These are phyloP conservation scores for Suillus spraguei DNA, from an alignment of 768 basidiomycete genomes.

Conservation along the genomic window DNA sequence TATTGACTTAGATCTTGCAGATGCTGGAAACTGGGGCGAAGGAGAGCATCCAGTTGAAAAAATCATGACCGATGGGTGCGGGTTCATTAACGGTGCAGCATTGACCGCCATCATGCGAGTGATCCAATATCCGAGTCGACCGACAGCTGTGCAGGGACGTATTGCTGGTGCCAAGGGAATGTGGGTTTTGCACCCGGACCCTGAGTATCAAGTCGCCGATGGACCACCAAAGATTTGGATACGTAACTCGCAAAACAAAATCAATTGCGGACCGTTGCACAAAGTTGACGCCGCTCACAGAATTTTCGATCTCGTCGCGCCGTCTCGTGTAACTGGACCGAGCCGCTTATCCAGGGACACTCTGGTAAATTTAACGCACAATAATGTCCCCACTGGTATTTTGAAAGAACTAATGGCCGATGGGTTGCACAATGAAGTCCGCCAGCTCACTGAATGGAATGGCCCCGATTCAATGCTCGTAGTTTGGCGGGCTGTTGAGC, in stretches of 20 bases:
- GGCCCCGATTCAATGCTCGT: conserved; percentile 45
- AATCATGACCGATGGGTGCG: conserved; percentile 72
- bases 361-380: conserved; percentile 61
- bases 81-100: conserved; percentile 62
- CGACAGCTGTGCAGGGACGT: conserved; percentile 63
- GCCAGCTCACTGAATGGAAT: conserved; percentile 55
- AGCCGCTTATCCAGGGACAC: conserved; percentile 54
- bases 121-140: conserved; percentile 37
- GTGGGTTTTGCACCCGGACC: conserved; percentile 58
- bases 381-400: conserved; percentile 49
- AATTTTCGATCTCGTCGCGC: conserved; percentile 62
- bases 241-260: conserved; percentile 62
- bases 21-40: conserved; percentile 22
- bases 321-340: conserved; percentile 45
- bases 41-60: conserved; percentile 47
- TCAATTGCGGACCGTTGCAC: conserved; percentile 38
- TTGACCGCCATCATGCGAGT: conserved; percentile 42
- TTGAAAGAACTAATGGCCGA: conserved; percentile 52
- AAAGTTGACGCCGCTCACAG: conserved; percentile 44
- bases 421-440: conserved; percentile 50
- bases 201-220: conserved; percentile 29
- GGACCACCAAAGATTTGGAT: conserved; percentile 60
- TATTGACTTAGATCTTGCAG: neutral
- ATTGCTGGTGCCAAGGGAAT: conserved; percentile 63
- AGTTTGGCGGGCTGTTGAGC: conserved; percentile 55